Base-by-base conservation (phyloP, 495 filamentous ascomycete genomes). In the Pseudoneurospora amorphoporcata region DNA sequence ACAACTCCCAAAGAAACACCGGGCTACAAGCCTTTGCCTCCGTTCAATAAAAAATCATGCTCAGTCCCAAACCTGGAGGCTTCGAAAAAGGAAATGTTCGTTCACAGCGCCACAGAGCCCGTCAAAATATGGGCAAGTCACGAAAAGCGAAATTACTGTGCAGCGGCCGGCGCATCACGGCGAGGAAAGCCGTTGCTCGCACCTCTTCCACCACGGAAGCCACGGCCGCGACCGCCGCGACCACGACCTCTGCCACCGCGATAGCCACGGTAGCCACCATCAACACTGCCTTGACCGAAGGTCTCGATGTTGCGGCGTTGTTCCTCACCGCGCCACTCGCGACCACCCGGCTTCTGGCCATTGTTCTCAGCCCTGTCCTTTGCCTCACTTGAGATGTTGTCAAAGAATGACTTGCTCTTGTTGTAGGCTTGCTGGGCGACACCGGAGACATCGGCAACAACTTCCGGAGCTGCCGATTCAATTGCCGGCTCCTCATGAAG, bases 211-310 rank as follows among this genome's bases (percentile, higher is more conserved):
- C 87, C 82, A 72, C 79, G 74, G 71, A 71, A 87, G 72, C 85
- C 84, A 68, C 88, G 86, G 68, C 76, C 88, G 47, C 90, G 77
- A 71, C 86, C 85, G 23, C 91, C 90, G 78, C 90, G 87, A 37
- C 91, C 90, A 69, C 91, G 86, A 29, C 91, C 90, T 53, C 92
- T 87, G 19, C 91, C 89, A 68, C 90, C 89, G 68, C 88, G 92
- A 71, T 89, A 91, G 71, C 92, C 90, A 16, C 92, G 89, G 76
- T 92, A 94, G 7, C 91, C 89, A 72, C 86, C 87, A 77, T 99
- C 95, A 19, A 99, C 95, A 75, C 93, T 97, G 58, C 95, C 94
- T 81, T 97, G 93, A n/a, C 95, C 95, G 76, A 99, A 99, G 0
- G 95, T 99, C 83, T 99, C 95, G 72, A 99, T 89, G 79, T 99